Percentiles rank a stretch among this genome's conserved stretches.
Evolutionary conservation across 192 early-diverging fungal genomes (phyloP).

Genomic region (Chytriomyces sp.): DNA sequence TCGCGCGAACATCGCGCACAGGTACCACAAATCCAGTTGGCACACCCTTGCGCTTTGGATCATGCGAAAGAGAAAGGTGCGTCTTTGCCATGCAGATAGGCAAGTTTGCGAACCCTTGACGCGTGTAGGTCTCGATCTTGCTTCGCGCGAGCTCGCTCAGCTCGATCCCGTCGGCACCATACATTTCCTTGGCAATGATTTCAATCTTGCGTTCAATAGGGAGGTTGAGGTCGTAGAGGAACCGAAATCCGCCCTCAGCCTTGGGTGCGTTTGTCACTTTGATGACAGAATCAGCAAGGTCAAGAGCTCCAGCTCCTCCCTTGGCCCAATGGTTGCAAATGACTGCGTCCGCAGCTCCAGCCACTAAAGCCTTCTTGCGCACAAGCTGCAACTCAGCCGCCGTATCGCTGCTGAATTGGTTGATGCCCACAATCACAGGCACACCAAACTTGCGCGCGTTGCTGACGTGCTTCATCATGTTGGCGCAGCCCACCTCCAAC

Average conservation of each 20-base stretch:
- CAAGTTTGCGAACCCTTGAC: slow-evolving; percentile 81
- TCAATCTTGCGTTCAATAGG: slow-evolving; percentile 91
- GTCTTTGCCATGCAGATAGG: slow-evolving; percentile 99
- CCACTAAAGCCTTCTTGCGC: slow-evolving; percentile 67
- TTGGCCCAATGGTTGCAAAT: slow-evolving; percentile 93
- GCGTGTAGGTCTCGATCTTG: slow-evolving; percentile 88
- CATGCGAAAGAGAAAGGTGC: slow-evolving; percentile 89
- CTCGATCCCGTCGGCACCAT: slow-evolving; percentile 91
- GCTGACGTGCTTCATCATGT: slow-evolving; percentile 87
- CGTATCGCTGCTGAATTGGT: slow-evolving; percentile 87
- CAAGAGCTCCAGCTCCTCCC: slow-evolving; percentile 87
- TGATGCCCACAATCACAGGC: slow-evolving; percentile 90
- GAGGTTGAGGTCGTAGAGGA: slow-evolving; percentile 81
- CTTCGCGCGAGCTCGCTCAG: slow-evolving; percentile 78
- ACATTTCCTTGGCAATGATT: slow-evolving; percentile 88
- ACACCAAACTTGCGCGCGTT: slow-evolving; percentile 90
- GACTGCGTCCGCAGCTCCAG: slow-evolving; percentile 87
- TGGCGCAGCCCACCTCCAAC: slow-evolving; percentile 79
- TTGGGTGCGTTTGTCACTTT: slow-evolving; percentile 55
- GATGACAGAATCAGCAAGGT: slow-evolving; percentile 84
- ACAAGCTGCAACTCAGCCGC: slow-evolving; percentile 82
- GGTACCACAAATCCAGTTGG: slow-evolving; percentile 90
- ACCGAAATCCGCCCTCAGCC: slow-evolving; percentile 64
- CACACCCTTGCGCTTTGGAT: slow-evolving; percentile 89
- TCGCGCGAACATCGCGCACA: slow-evolving; percentile 92